Evolutionary conservation across 108 stramenopile species (phyloP).

Genomic region (Pseudonitzschia pungens): DNA sequence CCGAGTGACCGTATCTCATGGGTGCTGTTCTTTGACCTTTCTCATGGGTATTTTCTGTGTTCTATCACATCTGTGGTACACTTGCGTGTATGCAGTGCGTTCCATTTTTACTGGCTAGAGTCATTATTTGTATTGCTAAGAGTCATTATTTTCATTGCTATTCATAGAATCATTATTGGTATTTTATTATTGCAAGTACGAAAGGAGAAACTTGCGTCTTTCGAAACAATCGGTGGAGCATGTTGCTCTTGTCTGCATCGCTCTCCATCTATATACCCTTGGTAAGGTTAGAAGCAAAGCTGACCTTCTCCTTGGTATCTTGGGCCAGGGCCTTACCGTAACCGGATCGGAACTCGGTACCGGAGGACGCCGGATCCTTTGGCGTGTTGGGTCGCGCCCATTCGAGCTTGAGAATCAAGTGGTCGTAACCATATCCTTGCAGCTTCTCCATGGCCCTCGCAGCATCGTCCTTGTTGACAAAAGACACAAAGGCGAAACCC

Average conservation of each 20-base stretch:
- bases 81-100: too few relatives aligned
- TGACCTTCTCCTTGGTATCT: slow-evolving; percentile 96
- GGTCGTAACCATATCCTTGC: slow-evolving; percentile 97
- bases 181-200: too few relatives aligned
- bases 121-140: too few relatives aligned
- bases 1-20: too few relatives aligned
- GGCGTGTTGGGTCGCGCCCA: slow-evolving; percentile 96
- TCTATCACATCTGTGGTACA: too few relatives aligned
- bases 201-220: not conserved
- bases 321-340: slow-evolving; percentile 98
- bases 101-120: too few relatives aligned
- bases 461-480: slow-evolving; percentile 89
- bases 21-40: too few relatives aligned
- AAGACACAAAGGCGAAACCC: slow-evolving; percentile 97
- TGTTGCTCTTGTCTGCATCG: not conserved
- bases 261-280: slow-evolving; percentile 12
- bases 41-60: too few relatives aligned
- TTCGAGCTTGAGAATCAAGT: slow-evolving; percentile 99
- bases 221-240: not conserved
- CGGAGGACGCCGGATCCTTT: slow-evolving; percentile 79
- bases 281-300: slow-evolving; percentile 94
- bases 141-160: too few relatives aligned
- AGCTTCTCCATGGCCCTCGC: slow-evolving; percentile 92
- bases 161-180: too few relatives aligned
- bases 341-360: slow-evolving; percentile 82